Conservation (phyloP, 768 basidiomycete genomes). For the Lactarius vividus region DNA sequence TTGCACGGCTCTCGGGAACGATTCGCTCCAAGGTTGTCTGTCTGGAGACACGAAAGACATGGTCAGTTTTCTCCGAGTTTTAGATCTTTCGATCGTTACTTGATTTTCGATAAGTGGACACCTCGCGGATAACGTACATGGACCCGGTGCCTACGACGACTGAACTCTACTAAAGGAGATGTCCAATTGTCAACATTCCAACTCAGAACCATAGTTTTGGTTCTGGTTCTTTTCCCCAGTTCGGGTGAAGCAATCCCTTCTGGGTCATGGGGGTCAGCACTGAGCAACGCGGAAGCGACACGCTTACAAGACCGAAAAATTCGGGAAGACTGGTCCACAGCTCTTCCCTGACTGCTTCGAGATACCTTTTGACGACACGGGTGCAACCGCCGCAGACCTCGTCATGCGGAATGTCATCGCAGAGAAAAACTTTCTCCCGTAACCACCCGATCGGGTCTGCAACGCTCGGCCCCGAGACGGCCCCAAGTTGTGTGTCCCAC, state of each 20-base stretch:
- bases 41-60: neutral
- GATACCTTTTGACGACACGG: slow-evolving; percentile 15
- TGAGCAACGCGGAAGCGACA: neutral
- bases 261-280: slow-evolving; percentile 5
- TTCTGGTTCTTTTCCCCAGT: slow-evolving; percentile 24
- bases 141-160: neutral
- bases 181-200: neutral
- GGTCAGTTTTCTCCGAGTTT: neutral
- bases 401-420: slow-evolving; percentile 23
- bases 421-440: slow-evolving; percentile 10
- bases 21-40: neutral
- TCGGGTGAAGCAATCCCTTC: slow-evolving; percentile 13
- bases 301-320: slow-evolving; percentile 22
- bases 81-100: neutral
- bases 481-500: slow-evolving; percentile 21
- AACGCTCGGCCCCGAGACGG: slow-evolving; percentile 19
- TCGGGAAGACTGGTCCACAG: slow-evolving; percentile 22
- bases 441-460: slow-evolving; percentile 23
- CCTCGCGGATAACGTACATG: neutral
- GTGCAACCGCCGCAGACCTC: slow-evolving; percentile 20
- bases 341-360: slow-evolving; percentile 20
- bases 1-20: neutral
- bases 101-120: neutral
- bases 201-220: slow-evolving; percentile 23
- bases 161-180: neutral